Percentiles rank a stretch among this genome's conserved stretches.
Evolutionary conservation across 495 filamentous ascomycete genomes (phyloP).

Genomic region (Lentithecium fluviatile): DNA sequence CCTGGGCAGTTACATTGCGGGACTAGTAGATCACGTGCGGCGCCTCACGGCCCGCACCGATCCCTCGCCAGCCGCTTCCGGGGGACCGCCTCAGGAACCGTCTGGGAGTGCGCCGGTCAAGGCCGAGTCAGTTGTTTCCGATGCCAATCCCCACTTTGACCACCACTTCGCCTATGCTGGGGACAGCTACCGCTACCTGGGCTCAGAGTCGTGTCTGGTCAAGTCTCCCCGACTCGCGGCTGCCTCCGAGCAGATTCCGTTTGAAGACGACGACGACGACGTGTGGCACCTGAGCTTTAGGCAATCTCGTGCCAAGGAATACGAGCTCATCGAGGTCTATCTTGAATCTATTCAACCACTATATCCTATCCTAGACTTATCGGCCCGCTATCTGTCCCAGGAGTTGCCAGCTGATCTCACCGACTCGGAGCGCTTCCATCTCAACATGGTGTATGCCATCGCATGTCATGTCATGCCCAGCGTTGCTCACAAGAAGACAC

Average conservation of each 20-base stretch:
- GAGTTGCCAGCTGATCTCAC: conserved; percentile 6
- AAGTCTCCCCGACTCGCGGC: conserved; percentile 11
- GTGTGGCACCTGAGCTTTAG: conserved; percentile 3
- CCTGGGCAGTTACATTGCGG: conserved; percentile 20
- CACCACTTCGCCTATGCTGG: conserved; percentile 29
- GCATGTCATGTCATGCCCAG: conserved; percentile 18
- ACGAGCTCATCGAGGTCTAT: conserved; percentile 18
- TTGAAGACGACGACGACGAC: conserved; percentile 7
- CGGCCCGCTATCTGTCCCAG: conserved; percentile 7
- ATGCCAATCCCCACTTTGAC: background rate
- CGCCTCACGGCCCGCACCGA: conserved; percentile 1
- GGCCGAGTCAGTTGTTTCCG: conserved; percentile 9
- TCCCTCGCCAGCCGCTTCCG: background rate
- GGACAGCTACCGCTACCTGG: conserved; percentile 24
- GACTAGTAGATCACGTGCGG: conserved; percentile 24
- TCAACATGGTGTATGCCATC: conserved; percentile 31
- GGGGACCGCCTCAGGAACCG: background rate
- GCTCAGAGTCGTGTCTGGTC: conserved; percentile 21
- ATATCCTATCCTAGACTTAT: conserved; percentile 20
- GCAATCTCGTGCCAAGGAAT: background rate
- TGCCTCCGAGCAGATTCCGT: background rate
- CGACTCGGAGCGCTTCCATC: conserved; percentile 8
- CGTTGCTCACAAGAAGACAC: background rate
- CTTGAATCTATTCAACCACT: conserved; percentile 18
- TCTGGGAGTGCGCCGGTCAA: background rate